phyloP scores from a whole-genome alignment of 768 basidiomycete genomes.

The Lanmaoa rubissima region DNA sequence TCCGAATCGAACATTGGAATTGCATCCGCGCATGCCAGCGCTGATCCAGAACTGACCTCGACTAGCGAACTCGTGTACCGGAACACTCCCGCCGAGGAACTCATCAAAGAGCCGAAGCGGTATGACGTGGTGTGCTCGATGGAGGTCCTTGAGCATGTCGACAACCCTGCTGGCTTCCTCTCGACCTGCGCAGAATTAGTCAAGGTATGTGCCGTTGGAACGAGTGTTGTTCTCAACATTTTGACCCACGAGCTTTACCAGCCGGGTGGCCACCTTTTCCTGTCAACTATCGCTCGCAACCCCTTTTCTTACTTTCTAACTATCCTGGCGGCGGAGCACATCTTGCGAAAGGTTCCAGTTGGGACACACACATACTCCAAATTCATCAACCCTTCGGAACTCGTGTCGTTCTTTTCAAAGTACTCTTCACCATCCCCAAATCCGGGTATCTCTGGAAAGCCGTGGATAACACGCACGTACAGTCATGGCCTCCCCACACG shows the following conservation, averaged over 20 bases:
- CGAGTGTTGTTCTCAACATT: neutral
- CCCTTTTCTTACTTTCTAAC: constrained; percentile 69
- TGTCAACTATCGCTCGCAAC: constrained; percentile 92
- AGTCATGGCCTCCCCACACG: constrained; percentile 51
- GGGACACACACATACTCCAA: constrained; percentile 94
- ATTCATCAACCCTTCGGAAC: constrained; percentile 83
- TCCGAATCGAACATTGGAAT: constrained; percentile 84
- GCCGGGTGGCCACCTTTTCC: constrained; percentile 95
- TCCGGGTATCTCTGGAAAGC: constrained; percentile 22
- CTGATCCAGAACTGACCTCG: constrained; percentile 61
- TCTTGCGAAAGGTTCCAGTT: constrained; percentile 73
- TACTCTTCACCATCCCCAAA: constrained; percentile 37
- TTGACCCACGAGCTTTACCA: constrained; percentile 32
- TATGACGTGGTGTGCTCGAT: constrained; percentile 96
- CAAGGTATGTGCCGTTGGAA: constrained; percentile 55
- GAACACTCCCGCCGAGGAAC: constrained; percentile 70
- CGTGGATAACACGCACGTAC: constrained; percentile 61
- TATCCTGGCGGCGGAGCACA: constrained; percentile 76
- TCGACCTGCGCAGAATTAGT: constrained; percentile 78
- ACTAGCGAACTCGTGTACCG: constrained; percentile 55
- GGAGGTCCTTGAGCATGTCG: constrained; percentile 98
- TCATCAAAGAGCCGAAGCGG: constrained; percentile 59
- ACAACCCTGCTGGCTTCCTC: constrained; percentile 85
- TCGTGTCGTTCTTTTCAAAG: constrained; percentile 75
- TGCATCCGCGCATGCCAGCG: constrained; percentile 76